A percentile compares a stretch with the other conserved stretches of the same genome.
phyloP scores from a whole-genome alignment of 2,329 filamentous ascomycete genomes.

The Exophiala sp. region DNA sequence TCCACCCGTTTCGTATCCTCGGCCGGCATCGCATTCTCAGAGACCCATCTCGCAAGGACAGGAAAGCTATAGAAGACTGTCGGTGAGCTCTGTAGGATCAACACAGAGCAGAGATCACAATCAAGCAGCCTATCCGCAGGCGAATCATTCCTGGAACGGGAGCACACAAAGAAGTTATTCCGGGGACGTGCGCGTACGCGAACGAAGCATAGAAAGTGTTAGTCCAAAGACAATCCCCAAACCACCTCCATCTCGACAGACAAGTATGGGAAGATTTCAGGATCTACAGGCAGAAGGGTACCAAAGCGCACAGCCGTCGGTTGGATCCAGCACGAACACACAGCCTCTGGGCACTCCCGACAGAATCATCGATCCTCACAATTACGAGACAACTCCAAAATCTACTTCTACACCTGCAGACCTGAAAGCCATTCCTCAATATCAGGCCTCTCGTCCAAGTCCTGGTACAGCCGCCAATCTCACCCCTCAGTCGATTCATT shows the following conservation, averaged over 20 bases:
- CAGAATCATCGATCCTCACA: conserved; percentile 10
- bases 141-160: conserved; percentile 20
- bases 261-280: conserved; percentile 15
- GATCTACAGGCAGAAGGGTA: conserved; percentile 9
- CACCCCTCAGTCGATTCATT: conserved; percentile 20
- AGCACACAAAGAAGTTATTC: conserved; percentile 24
- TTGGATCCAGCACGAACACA: conserved; percentile 1
- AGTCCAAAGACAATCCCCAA: conserved; percentile 30
- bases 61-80: conserved; percentile 24
- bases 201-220: conserved; percentile 29
- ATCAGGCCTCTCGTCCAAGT: conserved; percentile 15
- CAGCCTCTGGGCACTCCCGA: conserved; percentile 16
- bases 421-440: conserved; percentile 13
- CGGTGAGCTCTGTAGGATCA: conserved; percentile 25
- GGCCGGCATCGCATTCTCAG: conserved; percentile 23
- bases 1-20: conserved; percentile 25
- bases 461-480: conserved; percentile 12
- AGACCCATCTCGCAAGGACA: conserved; percentile 27
- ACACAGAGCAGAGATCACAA: conserved; percentile 23
- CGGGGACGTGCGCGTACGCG: conserved; percentile 24
- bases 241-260: conserved; percentile 21
- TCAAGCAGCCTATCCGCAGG: conserved; percentile 6
- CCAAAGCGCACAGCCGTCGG: conserved; percentile 4
- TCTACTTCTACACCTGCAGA: conserved; percentile 15
- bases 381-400: conserved; percentile 16